These are phyloP conservation scores for Pleurozium schreberi DNA, from an alignment of 225 moss, liverwort and hornwort species.

Conservation along the genomic window DNA sequence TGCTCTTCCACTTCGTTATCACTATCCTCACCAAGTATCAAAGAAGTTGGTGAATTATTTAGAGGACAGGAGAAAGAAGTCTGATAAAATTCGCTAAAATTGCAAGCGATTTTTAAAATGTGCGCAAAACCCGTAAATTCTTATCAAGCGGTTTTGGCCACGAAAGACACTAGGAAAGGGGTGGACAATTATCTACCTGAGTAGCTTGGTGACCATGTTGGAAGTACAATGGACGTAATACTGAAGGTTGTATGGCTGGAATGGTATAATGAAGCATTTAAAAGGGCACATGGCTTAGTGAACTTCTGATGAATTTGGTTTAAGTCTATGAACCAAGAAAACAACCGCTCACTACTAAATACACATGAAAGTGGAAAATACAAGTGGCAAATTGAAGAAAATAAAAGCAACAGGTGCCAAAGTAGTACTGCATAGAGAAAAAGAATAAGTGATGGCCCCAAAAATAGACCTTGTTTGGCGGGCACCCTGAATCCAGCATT, in stretches of 20 bases:
- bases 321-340: neutral
- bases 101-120: neutral
- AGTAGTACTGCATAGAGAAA: neutral
- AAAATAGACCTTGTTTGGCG: conserved; percentile 35
- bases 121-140: neutral
- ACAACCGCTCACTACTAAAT: neutral
- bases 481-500: conserved; percentile 49
- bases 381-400: neutral
- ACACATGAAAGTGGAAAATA: neutral
- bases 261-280: neutral
- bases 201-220: neutral
- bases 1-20: neutral
- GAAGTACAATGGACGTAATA: neutral
- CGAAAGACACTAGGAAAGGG: neutral
- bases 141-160: neutral
- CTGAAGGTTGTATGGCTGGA: neutral
- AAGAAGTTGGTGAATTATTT: neutral
- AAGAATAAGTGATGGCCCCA: neutral
- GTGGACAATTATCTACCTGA: neutral
- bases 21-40: neutral
- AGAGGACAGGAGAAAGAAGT: neutral
- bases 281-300: neutral
- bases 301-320: neutral
- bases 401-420: neutral
- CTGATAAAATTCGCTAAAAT: neutral